phyloP scores from a whole-genome alignment of 257 asterid species.

The Thymus quinquecostatus region DNA sequence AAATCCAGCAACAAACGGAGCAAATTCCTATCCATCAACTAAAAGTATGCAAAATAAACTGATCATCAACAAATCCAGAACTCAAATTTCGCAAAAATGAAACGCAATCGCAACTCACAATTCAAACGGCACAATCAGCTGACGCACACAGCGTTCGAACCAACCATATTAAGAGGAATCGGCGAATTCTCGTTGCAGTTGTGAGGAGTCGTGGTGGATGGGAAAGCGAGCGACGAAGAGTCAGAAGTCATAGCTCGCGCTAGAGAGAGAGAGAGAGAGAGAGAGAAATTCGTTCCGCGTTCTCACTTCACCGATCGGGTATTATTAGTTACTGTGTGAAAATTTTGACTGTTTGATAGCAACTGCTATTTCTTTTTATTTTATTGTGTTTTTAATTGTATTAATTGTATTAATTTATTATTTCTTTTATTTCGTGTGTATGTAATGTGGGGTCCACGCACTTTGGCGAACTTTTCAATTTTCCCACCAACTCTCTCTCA shows the following conservation, averaged over 20 bases:
- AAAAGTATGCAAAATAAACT: background rate
- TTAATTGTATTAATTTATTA: too few relatives aligned
- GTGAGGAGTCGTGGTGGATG: constrained; percentile 22
- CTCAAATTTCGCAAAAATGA: background rate
- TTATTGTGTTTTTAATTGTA: background rate
- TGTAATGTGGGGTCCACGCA: background rate
- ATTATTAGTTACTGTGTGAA: constrained; percentile 19
- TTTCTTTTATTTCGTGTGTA: background rate
- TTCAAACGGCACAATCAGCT: constrained; percentile 23
- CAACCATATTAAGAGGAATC: constrained; percentile 5
- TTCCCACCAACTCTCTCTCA: background rate
- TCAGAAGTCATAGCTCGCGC: constrained; percentile 40
- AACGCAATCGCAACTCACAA: constrained; percentile 28
- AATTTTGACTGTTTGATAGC: constrained; percentile 24
- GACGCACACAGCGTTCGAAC: constrained; percentile 23
- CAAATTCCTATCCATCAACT: constrained; percentile 1
- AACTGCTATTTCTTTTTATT: constrained; percentile 7
- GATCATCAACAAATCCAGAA: constrained; percentile 7
- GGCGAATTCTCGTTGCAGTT: constrained; percentile 1
- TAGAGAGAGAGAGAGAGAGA: background rate
- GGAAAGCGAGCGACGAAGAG: constrained; percentile 26
- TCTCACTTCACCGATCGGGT: constrained; percentile 39
- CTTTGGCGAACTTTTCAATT: background rate
- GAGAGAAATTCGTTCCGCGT: constrained; percentile 14
- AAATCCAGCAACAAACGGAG: constrained; percentile 12